Evolutionary conservation across 176 grass and related monocot genomes (phyloP).

Genomic region (Cocos nucifera): DNA sequence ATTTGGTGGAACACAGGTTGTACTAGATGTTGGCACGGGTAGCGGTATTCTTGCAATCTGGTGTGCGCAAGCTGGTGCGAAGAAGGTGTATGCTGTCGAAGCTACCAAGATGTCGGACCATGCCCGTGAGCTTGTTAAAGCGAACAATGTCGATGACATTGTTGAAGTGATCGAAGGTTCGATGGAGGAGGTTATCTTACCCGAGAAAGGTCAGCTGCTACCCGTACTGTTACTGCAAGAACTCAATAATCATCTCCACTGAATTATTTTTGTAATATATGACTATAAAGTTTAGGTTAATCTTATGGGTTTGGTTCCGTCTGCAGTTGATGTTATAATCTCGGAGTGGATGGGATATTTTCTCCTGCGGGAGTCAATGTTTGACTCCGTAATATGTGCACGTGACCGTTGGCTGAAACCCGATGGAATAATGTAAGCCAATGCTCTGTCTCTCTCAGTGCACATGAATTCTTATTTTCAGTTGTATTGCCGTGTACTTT

Average conservation of each 20-base stretch:
- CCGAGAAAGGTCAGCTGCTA: conserved; percentile 60
- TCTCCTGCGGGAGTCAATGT: conserved; percentile 93
- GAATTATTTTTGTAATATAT: no score
- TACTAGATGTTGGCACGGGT: conserved; percentile 88
- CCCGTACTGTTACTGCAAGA: no score
- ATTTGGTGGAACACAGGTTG: conserved; percentile 45
- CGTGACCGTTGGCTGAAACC: conserved; percentile 89
- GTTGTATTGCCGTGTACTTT: no score
- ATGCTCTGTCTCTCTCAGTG: neutral
- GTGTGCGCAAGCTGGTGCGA: conserved; percentile 86
- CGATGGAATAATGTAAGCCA: conserved; percentile 76
- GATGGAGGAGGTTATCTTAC: conserved; percentile 68
- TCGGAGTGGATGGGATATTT: conserved; percentile 99
- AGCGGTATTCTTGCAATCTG: conserved; percentile 97
- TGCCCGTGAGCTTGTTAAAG: conserved; percentile 72
- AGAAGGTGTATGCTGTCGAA: conserved; percentile 92
- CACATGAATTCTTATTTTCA: no score
- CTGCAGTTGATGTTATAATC: conserved; percentile 89
- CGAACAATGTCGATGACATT: conserved; percentile 55
- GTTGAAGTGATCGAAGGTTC: conserved; percentile 88
- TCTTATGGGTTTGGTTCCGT: neutral
- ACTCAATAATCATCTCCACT: no score
- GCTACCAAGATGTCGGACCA: conserved; percentile 94
- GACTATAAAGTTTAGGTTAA: neutral
- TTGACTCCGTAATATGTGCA: conserved; percentile 94